Percentiles rank a stretch among this genome's conserved stretches.
Evolutionary conservation across 345 rosid genomes (phyloP).

Genomic region (Anacardium occidentale): DNA sequence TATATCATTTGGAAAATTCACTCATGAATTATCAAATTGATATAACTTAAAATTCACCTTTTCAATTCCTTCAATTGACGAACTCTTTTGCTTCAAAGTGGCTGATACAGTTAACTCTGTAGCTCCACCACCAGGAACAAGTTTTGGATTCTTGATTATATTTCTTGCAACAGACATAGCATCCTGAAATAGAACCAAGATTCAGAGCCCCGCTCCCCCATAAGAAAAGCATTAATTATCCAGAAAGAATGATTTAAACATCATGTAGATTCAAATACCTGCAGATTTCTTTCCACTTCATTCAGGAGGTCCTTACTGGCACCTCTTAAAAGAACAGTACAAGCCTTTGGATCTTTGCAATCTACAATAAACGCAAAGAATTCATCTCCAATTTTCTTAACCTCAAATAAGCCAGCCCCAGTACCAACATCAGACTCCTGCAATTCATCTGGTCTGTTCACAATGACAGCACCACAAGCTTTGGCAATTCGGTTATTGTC

Average conservation of each 20-base stretch:
- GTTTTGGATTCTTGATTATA: conserved; percentile 91
- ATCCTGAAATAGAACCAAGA: conserved; percentile 49
- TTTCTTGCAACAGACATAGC: conserved; percentile 97
- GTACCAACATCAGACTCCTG: conserved; percentile 98
- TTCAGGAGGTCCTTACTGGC: conserved; percentile 96
- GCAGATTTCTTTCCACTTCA: conserved; percentile 96
- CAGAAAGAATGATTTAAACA: conserved; percentile 10
- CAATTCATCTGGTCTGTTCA: conserved; percentile 88
- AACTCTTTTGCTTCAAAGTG: conserved; percentile 85
- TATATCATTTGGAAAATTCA: neutral
- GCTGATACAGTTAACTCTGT: conserved; percentile 92
- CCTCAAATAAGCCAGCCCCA: conserved; percentile 92
- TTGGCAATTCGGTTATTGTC: conserved; percentile 96
- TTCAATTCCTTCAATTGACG: conserved; percentile 90
- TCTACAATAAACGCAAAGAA: conserved; percentile 86
- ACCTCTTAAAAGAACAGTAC: conserved; percentile 89
- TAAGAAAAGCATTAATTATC: neutral
- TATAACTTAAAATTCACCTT: conserved; percentile 46
- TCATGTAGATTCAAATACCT: conserved; percentile 41
- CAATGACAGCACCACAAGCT: conserved; percentile 95
- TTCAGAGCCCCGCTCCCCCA: conserved; percentile 5
- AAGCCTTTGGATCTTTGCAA: conserved; percentile 94
- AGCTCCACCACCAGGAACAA: conserved; percentile 95
- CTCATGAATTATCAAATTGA: neutral
- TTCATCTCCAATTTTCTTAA: conserved; percentile 92